phyloP scores from a whole-genome alignment of 1,284 basidiomycete genomes.

The Cutaneotrichosporon arboriforme region DNA sequence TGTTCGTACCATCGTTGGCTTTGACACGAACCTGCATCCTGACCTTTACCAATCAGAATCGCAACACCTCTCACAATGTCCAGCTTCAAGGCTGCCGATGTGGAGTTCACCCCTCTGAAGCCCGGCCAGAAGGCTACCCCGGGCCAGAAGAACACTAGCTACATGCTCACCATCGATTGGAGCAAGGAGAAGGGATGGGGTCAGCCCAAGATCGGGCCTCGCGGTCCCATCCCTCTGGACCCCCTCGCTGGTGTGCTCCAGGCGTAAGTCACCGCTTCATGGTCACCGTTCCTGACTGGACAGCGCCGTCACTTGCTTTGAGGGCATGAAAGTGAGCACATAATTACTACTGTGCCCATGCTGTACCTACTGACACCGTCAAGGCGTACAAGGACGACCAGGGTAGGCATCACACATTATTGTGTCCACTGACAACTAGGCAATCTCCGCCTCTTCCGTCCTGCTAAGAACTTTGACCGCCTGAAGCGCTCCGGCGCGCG shows the following conservation, averaged over 20 bases:
- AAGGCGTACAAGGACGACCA: constrained; percentile 44
- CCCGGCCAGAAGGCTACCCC: constrained; percentile 24
- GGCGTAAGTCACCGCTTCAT: constrained; percentile 22
- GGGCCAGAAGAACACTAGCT: constrained; percentile 15
- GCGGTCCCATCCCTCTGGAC: constrained; percentile 35
- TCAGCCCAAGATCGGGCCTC: constrained; percentile 37
- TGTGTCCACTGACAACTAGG: constrained; percentile 20
- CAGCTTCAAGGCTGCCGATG: constrained; percentile 29
- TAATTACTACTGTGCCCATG: background rate
- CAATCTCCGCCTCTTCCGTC: constrained; percentile 41
- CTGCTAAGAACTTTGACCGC: constrained; percentile 41
- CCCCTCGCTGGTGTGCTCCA: constrained; percentile 42
- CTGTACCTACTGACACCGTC: constrained; percentile 1
- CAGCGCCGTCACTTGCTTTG: constrained; percentile 43
- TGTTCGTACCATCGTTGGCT: background rate
- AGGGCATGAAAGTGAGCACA: constrained; percentile 45
- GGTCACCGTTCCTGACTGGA: background rate
- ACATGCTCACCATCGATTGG: constrained; percentile 35
- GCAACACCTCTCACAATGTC: too few relatives aligned
- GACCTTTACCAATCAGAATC: too few relatives aligned
- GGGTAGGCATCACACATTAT: constrained; percentile 13
- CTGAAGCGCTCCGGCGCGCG: constrained; percentile 42
- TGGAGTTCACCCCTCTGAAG: constrained; percentile 39
- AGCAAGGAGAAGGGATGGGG: constrained; percentile 37
- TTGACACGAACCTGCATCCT: too few relatives aligned